phyloP scores from a whole-genome alignment of 2,329 filamentous ascomycete genomes.

The Exophiala mesophila region DNA sequence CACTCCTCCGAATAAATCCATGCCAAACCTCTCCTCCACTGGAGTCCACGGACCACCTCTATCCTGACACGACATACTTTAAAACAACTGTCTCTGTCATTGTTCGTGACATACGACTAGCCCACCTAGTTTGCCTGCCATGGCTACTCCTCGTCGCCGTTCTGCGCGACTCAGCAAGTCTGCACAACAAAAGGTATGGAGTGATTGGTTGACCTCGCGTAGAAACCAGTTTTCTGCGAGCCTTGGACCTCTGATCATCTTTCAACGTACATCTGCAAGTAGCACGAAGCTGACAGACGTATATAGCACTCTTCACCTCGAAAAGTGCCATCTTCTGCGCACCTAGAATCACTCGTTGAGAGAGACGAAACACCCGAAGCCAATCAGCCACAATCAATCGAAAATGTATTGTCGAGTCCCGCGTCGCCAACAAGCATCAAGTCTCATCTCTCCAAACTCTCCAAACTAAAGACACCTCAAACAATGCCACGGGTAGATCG shows the following conservation, averaged over 20 bases:
- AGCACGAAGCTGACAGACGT: neutral
- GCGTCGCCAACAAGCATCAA: slow-evolving; percentile 30
- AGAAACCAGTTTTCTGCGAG: neutral
- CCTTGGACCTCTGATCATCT: no score
- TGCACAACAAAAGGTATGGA: slow-evolving; percentile 19
- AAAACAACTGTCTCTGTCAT: no score
- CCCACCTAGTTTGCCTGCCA: neutral
- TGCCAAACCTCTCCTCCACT: no score
- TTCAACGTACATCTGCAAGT: no score
- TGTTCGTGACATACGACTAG: no score
- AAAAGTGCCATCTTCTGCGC: slow-evolving; percentile 27
- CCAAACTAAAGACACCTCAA: slow-evolving; percentile 53
- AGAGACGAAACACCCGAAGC: slow-evolving; percentile 40
- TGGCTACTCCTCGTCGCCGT: slow-evolving; percentile 23
- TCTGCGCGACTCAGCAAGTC: slow-evolving; percentile 24
- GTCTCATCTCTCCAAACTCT: slow-evolving; percentile 33
- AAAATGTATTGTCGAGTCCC: slow-evolving; percentile 31
- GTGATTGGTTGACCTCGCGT: slow-evolving; percentile 5
- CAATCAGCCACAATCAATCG: slow-evolving; percentile 28
- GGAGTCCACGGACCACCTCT: neutral
- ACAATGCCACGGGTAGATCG: slow-evolving; percentile 64
- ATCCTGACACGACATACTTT: no score
- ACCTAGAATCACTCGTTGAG: slow-evolving; percentile 45
- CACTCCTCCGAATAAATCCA: no score
- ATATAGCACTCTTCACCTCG: slow-evolving; percentile 18